phyloP scores from a whole-genome alignment of 2,329 filamentous ascomycete genomes.

The Epichloe coenophiala region DNA sequence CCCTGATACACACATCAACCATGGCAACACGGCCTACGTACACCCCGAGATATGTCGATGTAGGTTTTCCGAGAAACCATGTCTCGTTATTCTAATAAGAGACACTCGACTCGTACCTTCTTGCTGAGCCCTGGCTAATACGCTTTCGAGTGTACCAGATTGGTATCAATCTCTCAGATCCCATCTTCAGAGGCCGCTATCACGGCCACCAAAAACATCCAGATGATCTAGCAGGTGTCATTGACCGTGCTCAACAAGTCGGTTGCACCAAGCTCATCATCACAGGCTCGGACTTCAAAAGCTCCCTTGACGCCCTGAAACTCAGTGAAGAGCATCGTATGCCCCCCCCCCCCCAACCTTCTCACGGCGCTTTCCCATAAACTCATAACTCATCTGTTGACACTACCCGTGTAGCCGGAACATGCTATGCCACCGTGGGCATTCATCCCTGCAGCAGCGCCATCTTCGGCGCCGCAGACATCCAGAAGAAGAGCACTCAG shows the following conservation, averaged over 20 bases:
- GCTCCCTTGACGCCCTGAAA: conserved; percentile 60
- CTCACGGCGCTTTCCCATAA: neutral
- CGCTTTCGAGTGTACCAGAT: conserved; percentile 35
- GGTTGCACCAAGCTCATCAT: conserved; percentile 87
- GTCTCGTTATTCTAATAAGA: neutral
- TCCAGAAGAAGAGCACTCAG: conserved; percentile 28
- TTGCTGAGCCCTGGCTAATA: neutral
- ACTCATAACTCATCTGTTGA: neutral
- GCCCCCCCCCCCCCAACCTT: neutral
- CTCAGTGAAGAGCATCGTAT: conserved; percentile 63
- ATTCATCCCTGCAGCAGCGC: conserved; percentile 85
- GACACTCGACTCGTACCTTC: neutral
- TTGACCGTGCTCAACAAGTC: conserved; percentile 62
- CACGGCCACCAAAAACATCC: conserved; percentile 65
- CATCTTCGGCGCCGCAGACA: conserved; percentile 51
- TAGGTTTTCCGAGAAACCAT: conserved; percentile 16
- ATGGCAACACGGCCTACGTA: conserved; percentile 18
- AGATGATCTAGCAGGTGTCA: conserved; percentile 60
- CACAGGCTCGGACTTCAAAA: conserved; percentile 75
- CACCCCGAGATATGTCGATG: conserved; percentile 47
- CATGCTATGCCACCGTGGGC: conserved; percentile 81
- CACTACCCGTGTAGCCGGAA: conserved; percentile 41
- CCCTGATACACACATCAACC: conserved; percentile 4
- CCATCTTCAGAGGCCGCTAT: conserved; percentile 75
- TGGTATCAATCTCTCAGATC: conserved; percentile 91